Evolutionary conservation across 768 basidiomycete genomes (phyloP).

Genomic region (Pisolithus orientalis): DNA sequence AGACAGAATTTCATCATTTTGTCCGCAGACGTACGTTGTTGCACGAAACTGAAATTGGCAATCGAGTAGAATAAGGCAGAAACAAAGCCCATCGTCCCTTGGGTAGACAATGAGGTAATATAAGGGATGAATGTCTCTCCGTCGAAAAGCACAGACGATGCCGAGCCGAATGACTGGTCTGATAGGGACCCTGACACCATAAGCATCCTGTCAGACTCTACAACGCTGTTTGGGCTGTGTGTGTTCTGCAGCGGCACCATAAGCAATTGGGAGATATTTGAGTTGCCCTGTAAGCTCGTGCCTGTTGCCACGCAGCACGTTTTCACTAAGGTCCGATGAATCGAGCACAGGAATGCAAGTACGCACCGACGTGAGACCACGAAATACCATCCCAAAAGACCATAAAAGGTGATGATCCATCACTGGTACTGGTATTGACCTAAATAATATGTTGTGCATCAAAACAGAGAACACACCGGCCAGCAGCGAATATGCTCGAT

Average conservation of each 20-base stretch:
- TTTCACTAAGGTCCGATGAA: not conserved
- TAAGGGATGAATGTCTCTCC: slow-evolving; percentile 80
- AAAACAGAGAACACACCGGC: slow-evolving; percentile 50
- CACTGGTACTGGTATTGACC: slow-evolving; percentile 36
- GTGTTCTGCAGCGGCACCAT: slow-evolving; percentile 86
- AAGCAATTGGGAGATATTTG: slow-evolving; percentile 72
- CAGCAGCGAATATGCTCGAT: slow-evolving; percentile 87
- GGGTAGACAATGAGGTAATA: slow-evolving; percentile 56
- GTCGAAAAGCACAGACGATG: slow-evolving; percentile 84
- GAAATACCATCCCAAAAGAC: slow-evolving; percentile 76
- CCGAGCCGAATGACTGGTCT: slow-evolving; percentile 67
- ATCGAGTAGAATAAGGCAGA: slow-evolving; percentile 82
- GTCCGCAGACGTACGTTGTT: slow-evolving; percentile 48
- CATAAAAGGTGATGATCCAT: slow-evolving; percentile 64
- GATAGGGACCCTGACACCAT: slow-evolving; percentile 78
- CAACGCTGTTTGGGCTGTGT: slow-evolving; percentile 62
- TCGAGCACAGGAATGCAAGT: not conserved
- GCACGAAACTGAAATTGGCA: slow-evolving; percentile 66
- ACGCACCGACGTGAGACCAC: slow-evolving; percentile 66
- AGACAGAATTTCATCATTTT: not conserved
- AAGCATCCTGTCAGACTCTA: slow-evolving; percentile 83
- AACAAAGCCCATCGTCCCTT: slow-evolving; percentile 65
- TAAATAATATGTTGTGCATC: not conserved
- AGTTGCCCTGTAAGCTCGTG: slow-evolving; percentile 46
- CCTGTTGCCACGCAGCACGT: slow-evolving; percentile 31